Base-by-base conservation (phyloP, 2,329 filamentous ascomycete genomes). In the Fusarium scirpi region DNA sequence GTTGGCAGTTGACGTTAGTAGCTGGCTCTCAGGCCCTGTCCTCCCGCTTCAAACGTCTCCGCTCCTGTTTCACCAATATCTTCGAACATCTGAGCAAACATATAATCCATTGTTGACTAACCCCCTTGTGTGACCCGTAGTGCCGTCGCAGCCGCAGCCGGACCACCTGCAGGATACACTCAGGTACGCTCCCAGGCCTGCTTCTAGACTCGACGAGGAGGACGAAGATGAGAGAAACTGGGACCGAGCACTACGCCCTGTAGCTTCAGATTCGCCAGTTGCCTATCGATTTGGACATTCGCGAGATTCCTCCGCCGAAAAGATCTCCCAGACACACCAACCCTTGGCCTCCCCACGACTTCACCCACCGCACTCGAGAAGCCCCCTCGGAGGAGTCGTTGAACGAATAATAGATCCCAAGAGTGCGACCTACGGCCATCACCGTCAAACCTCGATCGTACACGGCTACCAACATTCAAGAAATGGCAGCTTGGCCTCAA, bases 391-490 rank as follows among this genome's bases (percentile, higher is more conserved):
- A 59, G 80, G 79, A 32, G 78, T 84, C 53, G 79, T 85, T 63
- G 87, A 89, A 73, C 84, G 86, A 71, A 77, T 83, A n/a, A 80
- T 85, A 64, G 88, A 90, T 45, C 71, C 84, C 49, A 90, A 89
- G 76, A 80, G 81, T 45, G 82, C 82, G 34, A 76, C 84, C 25
- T 90, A 98, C 85, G 93, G 93, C 64, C 94, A 99, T 80, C 94
- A 98, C 82, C 91, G 96, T 58, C 94, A 99, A 83, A 97, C 95
- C 1, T 98, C 95, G 51, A 98, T 98, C 74, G 94, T 98, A 61
- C 93, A 98, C 89, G 95, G 96, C 76, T 91, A 97, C 73, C 94
- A 97, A 80, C 96, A 99, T 88, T 89, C 89, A 75, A 86, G 95
- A 81, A 97, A 97, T 86, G 92, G 94, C 74, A 98, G 94, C 82